Conservation (phyloP, 2,329 filamentous ascomycete genomes). For the Plenodomus lindquistii region DNA sequence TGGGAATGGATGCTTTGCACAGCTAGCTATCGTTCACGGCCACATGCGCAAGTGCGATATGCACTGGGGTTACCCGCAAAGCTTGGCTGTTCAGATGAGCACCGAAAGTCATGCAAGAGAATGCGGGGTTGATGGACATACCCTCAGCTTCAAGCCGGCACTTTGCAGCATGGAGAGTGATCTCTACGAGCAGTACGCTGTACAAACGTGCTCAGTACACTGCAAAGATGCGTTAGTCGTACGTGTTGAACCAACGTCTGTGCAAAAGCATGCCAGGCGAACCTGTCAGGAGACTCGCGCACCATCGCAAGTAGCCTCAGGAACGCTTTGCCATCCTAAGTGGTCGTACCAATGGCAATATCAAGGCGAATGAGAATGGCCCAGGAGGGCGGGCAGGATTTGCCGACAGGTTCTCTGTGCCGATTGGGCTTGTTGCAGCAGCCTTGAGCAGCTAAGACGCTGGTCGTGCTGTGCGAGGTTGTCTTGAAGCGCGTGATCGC, state of each 20-base stretch:
- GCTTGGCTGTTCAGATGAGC: constrained; percentile 32
- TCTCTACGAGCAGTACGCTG: constrained; percentile 21
- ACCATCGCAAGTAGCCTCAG: constrained; percentile 30
- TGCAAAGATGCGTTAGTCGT: background rate
- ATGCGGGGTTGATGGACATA: constrained; percentile 42
- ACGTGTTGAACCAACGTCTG: background rate
- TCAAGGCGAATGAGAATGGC: constrained; percentile 20
- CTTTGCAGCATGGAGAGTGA: constrained; percentile 18
- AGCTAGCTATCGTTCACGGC: constrained; percentile 14
- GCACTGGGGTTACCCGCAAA: constrained; percentile 30
- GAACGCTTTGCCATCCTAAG: constrained; percentile 22
- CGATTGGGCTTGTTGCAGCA: constrained; percentile 12
- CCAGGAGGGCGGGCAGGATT: constrained; percentile 19
- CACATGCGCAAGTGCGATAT: constrained; percentile 24
- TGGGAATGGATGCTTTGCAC: constrained; percentile 2
- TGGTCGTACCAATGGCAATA: constrained; percentile 10
- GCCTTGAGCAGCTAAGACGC: constrained; percentile 23
- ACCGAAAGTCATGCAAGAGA: constrained; percentile 33
- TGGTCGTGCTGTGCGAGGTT: constrained; percentile 28
- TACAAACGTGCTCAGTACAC: constrained; percentile 21
- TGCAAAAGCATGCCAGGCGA: background rate
- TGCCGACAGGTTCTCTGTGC: constrained; percentile 21
- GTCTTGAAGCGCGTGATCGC: constrained; percentile 37
- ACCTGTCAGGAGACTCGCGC: constrained; percentile 10
- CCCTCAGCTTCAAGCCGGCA: constrained; percentile 19